Evolutionary conservation across 352 stramenopile genomes (phyloP).

Genomic region (Plasmopara muralis): DNA sequence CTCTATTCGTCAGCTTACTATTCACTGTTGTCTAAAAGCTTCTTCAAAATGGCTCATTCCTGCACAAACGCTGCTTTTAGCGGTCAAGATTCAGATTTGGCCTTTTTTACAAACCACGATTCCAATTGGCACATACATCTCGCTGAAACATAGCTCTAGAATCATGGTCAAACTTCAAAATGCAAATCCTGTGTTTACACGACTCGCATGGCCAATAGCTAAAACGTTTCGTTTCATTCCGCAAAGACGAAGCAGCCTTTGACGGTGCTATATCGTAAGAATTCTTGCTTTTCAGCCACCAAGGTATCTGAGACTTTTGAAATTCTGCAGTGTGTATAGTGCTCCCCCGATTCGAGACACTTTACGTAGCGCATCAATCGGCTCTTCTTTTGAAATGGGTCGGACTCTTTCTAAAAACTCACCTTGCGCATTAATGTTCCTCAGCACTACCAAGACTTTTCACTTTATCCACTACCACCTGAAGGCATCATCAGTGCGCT

Average conservation of each 20-base stretch:
- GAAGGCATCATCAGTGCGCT: not conserved
- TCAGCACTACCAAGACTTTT: not conserved
- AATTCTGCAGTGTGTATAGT: not conserved
- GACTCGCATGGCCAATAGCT: slow-evolving; percentile 4
- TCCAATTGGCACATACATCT: not conserved
- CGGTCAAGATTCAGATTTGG: no score
- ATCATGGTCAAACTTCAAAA: slow-evolving; percentile 3
- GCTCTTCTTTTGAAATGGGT: not conserved
- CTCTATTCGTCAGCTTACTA: no score
- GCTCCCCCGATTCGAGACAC: not conserved
- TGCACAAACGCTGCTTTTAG: no score
- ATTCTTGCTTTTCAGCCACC: not conserved
- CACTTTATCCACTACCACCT: not conserved
- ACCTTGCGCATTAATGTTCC: not conserved
- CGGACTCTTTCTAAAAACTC: not conserved
- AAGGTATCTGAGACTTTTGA: not conserved
- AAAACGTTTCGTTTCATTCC: not conserved
- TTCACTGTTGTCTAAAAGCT: no score
- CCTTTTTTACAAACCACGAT: no score
- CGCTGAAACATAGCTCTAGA: not conserved
- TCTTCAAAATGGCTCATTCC: no score
- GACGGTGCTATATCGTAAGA: not conserved
- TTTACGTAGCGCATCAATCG: not conserved
- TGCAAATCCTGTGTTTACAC: slow-evolving; percentile 3
- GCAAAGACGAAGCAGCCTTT: not conserved